These are phyloP conservation scores for Grosmannia penicillata DNA, from an alignment of 2,329 filamentous ascomycete genomes.

Conservation along the genomic window DNA sequence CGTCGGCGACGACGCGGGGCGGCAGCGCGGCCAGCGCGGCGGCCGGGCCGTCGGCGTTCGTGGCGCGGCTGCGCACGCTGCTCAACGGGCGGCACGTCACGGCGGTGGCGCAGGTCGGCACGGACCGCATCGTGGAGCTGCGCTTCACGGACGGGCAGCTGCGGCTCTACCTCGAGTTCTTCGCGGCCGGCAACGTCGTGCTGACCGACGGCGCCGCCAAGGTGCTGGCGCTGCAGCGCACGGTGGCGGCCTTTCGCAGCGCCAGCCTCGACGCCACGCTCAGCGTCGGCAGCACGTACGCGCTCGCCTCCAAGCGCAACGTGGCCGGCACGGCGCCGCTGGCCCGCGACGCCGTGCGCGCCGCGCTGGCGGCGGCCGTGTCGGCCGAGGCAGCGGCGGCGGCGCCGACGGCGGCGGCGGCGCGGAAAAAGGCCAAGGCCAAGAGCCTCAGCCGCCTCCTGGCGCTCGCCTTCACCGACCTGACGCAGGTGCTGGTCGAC, in stretches of 20 bases:
- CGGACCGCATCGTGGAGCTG: slow-evolving; percentile 84
- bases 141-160: slow-evolving; percentile 87
- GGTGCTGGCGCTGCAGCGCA: slow-evolving; percentile 63
- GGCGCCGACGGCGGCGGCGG: slow-evolving; percentile 1
- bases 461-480: slow-evolving; percentile 72
- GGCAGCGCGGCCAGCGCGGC: slow-evolving; percentile 1
- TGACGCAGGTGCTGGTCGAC: slow-evolving; percentile 76
- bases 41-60: slow-evolving; percentile 64
- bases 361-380: slow-evolving; percentile 49
- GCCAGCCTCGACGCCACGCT: slow-evolving; percentile 11
- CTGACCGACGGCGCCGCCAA: slow-evolving; percentile 74
- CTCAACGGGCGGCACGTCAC: slow-evolving; percentile 80
- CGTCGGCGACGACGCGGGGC: slow-evolving; percentile 43
- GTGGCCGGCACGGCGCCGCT: slow-evolving; percentile 36
- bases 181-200: slow-evolving; percentile 85
- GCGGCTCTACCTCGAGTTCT: slow-evolving; percentile 84
- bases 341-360: slow-evolving; percentile 56
- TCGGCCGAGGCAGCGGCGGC: slow-evolving; percentile 26
- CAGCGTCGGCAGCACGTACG: slow-evolving; percentile 9
- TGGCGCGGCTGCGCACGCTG: slow-evolving; percentile 70
- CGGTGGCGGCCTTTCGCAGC: slow-evolving; percentile 10
- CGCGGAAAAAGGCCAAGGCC: slow-evolving; percentile 63
- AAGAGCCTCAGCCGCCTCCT: slow-evolving; percentile 65
- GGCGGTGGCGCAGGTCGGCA: slow-evolving; percentile 70
- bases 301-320: slow-evolving; percentile 70